Evolutionary conservation across 1,284 basidiomycete species (phyloP), one percentile per base, ranked within the genome.

Genomic region (Leucoagaricus sp.): DNA sequence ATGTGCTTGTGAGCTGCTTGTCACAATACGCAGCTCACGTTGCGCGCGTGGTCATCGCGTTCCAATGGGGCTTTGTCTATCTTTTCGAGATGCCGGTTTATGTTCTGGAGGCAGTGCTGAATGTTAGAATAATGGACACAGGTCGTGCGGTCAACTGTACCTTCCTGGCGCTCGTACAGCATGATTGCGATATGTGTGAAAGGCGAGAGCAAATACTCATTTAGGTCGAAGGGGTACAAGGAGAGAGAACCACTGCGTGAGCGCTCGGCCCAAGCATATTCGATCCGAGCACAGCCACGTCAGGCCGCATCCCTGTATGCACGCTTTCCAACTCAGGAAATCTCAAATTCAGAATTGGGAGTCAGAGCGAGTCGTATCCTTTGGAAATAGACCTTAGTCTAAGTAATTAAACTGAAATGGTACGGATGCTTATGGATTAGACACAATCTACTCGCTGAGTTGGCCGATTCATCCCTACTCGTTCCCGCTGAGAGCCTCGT

Each of bases 251-350:
- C 25, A 13, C n/a, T n/a, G 44, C 13, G 6, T 28, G n/a, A 25
- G 15, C 15, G 31, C n/a, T 33, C 13, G 31, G 31, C 13, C 31
- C 31, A 33, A 33, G 31, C 25, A 21, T 25, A 28, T 8, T 28
- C 34, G 36, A 50, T 50, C 49, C 36, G 49, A 50, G 23, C 49
- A 50, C 49, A 50, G 49, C 49, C 49, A 49, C 47, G 15, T 21
- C n/a, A n/a, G n/a, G n/a, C n/a, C n/a, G n/a, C n/a, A n/a, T n/a
- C n/a, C n/a, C n/a, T n/a, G n/a, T n/a, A n/a, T n/a, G n/a, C n/a
- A n/a, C n/a, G n/a, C n/a, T n/a, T n/a, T n/a, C n/a, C n/a, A 34
- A 34, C 33, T 8, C 33, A 34, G 33, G 33, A 34, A 15, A 34
- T 34, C 7, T 34, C 33, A 34, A 34, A n/a, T n/a, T n/a, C n/a